Evolutionary conservation across 2,329 filamentous ascomycete species (phyloP), one percentile per base, ranked within the genome.

Genomic region (Onygenales sp.): DNA sequence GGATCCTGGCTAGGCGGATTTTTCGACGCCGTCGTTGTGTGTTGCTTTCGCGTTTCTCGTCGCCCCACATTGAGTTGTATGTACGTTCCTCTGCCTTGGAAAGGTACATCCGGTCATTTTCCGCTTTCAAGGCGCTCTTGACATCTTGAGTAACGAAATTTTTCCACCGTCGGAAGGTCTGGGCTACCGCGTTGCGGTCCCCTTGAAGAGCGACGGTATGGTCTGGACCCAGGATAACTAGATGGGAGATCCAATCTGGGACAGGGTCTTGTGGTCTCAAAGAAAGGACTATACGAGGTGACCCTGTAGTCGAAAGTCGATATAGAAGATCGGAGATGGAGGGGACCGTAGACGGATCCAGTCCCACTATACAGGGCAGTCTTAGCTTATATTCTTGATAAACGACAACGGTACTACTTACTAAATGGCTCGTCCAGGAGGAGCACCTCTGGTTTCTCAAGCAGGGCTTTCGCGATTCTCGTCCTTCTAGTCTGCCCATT

Each of bases 391-490:
- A 14, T 21, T n/a, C 46, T 7, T 62, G 14, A n/a, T 10, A 41
- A 17, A 41, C 17, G 21, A 41, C 13, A 47, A 7, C 2, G 8
- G 21, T 17, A 41, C 11, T 35, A 65, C 74, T 64, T 66, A 81
- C 77, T 95, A 65, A 96, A 96, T 1, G 93, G 92, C 62, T 95
- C 92, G 70, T 98, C 93, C 2, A 95, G 76, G 51, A 97, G 76
- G 56, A 98, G 66, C 9, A 95, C 78, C 68, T 94, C 87, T 0
- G 93, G 93, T 51, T 79, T 79, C 6, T 77, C 83, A 55, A 97
- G 76, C 50, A 98, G 72, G 0, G 91, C 90, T 61, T 89, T 87
- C 2, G 90, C 93, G 60, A 98, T 95, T 57, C 89, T 82, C 7
- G 92, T 87, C 52, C 93, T 77, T 58, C 92, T 78, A 6, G 87